Evolutionary conservation across 2,329 filamentous ascomycete species (phyloP).

Genomic region (Aspergillus udagawae): DNA sequence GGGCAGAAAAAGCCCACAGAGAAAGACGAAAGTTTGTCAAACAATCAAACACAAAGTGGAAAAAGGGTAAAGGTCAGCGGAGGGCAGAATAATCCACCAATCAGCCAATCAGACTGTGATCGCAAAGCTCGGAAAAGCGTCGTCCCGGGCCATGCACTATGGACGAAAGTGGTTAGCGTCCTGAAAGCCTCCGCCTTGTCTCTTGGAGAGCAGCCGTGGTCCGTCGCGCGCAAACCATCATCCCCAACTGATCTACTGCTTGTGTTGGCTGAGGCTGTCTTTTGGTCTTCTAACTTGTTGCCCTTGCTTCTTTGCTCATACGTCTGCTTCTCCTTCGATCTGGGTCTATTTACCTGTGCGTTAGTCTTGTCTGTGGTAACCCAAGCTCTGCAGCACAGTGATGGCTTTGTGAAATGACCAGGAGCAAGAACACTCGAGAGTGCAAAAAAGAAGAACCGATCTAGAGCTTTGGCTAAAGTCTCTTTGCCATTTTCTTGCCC

Average conservation of each 20-base stretch:
- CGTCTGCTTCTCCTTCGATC: constrained; percentile 1
- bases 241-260: constrained; percentile 18
- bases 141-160: constrained; percentile 19
- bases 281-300: not conserved
- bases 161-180: constrained; percentile 21
- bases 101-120: not conserved
- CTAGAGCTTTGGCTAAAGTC: constrained; percentile 9
- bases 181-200: constrained; percentile 30
- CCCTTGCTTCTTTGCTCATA: not conserved
- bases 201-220: constrained; percentile 33
- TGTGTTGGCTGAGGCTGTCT: constrained; percentile 9
- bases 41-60: not conserved
- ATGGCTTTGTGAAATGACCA: constrained; percentile 27
- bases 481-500: constrained; percentile 2
- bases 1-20: not conserved
- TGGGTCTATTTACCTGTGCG: not conserved
- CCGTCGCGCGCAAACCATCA: constrained; percentile 37
- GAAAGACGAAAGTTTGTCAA: not conserved
- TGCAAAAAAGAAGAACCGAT: constrained; percentile 20
- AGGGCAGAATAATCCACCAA: not conserved
- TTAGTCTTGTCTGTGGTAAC: not conserved
- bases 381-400: constrained; percentile 16
- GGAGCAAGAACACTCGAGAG: constrained; percentile 19
- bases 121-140: constrained; percentile 22
- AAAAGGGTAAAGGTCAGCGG: not conserved